Percentiles rank a stretch among this genome's conserved stretches.
Evolutionary conservation across 1,139 yeast genomes (phyloP).

Genomic region (Saccharomyces pastorianus): DNA sequence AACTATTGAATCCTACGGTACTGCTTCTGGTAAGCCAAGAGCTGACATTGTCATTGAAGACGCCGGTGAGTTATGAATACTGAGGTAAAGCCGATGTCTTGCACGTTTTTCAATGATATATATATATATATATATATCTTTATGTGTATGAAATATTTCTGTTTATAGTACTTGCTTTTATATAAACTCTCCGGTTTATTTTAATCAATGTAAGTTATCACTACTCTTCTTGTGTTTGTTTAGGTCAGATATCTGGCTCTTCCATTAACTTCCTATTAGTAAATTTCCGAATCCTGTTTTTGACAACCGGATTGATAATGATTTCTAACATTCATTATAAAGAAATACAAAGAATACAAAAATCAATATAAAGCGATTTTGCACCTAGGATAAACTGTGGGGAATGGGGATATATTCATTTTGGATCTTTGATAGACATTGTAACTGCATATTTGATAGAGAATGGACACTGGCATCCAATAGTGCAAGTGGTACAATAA

Average conservation of each 20-base stretch:
- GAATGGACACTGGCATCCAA: conserved; percentile 41
- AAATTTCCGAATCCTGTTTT: neutral
- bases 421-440: conserved; percentile 84
- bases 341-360: neutral
- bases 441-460: conserved; percentile 65
- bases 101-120: too few relatives aligned
- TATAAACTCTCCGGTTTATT: too few relatives aligned
- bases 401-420: conserved; percentile 62
- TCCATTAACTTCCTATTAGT: neutral
- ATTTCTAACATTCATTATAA: neutral
- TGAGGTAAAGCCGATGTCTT: too few relatives aligned
- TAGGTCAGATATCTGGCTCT: neutral
- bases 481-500: conserved; percentile 40
- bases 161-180: too few relatives aligned
- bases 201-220: neutral
- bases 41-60: too few relatives aligned
- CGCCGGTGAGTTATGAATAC: too few relatives aligned
- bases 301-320: neutral
- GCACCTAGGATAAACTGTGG: neutral
- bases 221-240: neutral
- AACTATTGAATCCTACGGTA: too few relatives aligned
- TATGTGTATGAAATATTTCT: too few relatives aligned
- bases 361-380: neutral
- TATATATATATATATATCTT: too few relatives aligned
- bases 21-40: too few relatives aligned